These are phyloP conservation scores for Barnettozyma sp. DNA, from an alignment of 805 yeast genomes.

Conservation along the genomic window DNA sequence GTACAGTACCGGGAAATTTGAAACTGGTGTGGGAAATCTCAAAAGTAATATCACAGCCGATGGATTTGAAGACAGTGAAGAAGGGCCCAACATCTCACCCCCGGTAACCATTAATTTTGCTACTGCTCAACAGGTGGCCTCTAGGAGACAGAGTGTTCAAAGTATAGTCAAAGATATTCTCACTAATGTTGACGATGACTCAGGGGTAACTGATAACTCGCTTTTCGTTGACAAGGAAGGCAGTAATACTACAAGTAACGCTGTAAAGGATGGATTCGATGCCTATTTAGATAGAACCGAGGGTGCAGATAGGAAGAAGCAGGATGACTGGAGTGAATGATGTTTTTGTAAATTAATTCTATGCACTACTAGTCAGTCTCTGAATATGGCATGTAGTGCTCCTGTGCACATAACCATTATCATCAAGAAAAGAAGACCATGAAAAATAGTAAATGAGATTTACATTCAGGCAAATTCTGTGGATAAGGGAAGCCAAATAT, in stretches of 20 bases:
- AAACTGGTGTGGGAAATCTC: conserved; percentile 3
- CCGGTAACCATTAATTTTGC: conserved; percentile 23
- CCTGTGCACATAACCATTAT: too few species aligned
- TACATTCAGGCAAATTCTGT: neutral
- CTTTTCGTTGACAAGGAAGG: neutral
- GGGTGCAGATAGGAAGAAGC: neutral
- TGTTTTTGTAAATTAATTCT: too few species aligned
- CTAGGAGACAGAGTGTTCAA: conserved; percentile 23
- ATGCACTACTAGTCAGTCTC: too few species aligned
- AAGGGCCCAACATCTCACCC: conserved; percentile 19
- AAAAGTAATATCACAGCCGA: conserved; percentile 1
- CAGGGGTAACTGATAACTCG: conserved; percentile 5
- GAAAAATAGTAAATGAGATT: too few species aligned
- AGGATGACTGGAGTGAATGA: conserved; percentile 20
- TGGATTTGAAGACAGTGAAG: conserved; percentile 23
- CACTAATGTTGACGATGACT: conserved; percentile 22
- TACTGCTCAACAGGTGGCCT: conserved; percentile 9
- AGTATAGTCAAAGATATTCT: conserved; percentile 22
- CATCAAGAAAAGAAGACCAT: too few species aligned
- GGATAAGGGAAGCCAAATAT: too few species aligned
- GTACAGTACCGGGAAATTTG: conserved; percentile 11
- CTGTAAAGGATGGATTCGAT: conserved; percentile 20
- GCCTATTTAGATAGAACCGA: conserved; percentile 20
- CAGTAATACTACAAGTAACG: neutral
- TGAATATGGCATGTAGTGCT: too few species aligned